Conservation (phyloP, 192 early-diverging fungal species). For the Coemansia sp. region DNA sequence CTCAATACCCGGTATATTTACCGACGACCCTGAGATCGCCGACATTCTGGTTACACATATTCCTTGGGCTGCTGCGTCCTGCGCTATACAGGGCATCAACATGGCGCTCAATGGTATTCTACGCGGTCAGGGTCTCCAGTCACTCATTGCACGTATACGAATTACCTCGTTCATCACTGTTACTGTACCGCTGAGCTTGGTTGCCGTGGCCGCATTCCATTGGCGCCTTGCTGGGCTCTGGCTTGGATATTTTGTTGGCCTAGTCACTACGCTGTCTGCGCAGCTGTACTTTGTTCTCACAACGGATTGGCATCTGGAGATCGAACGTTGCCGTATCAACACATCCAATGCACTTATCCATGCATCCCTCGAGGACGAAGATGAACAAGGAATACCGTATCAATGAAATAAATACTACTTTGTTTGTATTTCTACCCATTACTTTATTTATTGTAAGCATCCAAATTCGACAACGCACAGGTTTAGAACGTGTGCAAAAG, state of each 20-base stretch:
- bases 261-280: constrained; percentile 7
- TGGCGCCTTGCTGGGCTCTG: constrained; percentile 71
- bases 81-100: constrained; percentile 58
- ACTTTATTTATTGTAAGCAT: too few relatives aligned
- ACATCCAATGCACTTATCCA: constrained; percentile 23
- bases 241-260: constrained; percentile 58
- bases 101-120: constrained; percentile 63
- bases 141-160: constrained; percentile 55
- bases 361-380: constrained; percentile 7
- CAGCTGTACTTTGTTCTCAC: constrained; percentile 28
- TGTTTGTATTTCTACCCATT: too few relatives aligned
- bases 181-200: constrained; percentile 52
- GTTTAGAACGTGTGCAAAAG: too few relatives aligned
- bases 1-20: constrained; percentile 61
- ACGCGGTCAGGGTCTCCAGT: constrained; percentile 60
- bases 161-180: constrained; percentile 52
- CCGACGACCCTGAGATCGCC: constrained; percentile 23
- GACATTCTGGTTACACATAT: constrained; percentile 34
- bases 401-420: too few relatives aligned
- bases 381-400: too few relatives aligned
- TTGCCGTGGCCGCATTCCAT: constrained; percentile 44
- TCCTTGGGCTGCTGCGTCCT: constrained; percentile 28
- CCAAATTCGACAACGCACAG: too few relatives aligned
- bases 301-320: constrained; percentile 50
- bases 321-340: constrained; percentile 41